phyloP scores from a whole-genome alignment of 768 basidiomycete genomes.

The Sistotremastrum niveocremeum region DNA sequence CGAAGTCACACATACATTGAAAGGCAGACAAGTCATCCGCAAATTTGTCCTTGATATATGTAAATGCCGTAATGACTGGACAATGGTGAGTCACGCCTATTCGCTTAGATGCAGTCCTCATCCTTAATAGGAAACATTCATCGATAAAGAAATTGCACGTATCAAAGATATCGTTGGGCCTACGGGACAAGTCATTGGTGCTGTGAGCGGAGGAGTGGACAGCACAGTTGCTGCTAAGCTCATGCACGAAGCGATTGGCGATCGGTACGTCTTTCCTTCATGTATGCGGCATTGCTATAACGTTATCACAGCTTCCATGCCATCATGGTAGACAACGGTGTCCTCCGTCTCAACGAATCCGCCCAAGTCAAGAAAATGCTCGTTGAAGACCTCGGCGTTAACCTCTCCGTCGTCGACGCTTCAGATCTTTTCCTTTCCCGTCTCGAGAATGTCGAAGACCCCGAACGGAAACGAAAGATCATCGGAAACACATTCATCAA shows the following conservation, averaged over 20 bases:
- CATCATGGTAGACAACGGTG: slow-evolving; percentile 99
- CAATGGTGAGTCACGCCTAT: slow-evolving; percentile 49
- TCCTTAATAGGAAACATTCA: slow-evolving; percentile 73
- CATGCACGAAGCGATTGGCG: slow-evolving; percentile 99
- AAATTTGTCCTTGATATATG: slow-evolving; percentile 80
- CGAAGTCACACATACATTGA: slow-evolving; percentile 89
- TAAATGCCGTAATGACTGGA: slow-evolving; percentile 73
- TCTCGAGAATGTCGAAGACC: slow-evolving; percentile 87
- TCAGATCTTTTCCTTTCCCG: slow-evolving; percentile 85
- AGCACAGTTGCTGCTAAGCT: slow-evolving; percentile 97
- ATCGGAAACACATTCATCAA: slow-evolving; percentile 99
- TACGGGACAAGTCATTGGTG: slow-evolving; percentile 93
- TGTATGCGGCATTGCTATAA: slow-evolving; percentile 1
- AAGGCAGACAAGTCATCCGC: slow-evolving; percentile 80
- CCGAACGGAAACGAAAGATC: slow-evolving; percentile 93
- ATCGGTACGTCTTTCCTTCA: slow-evolving; percentile 43
- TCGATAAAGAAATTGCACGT: slow-evolving; percentile 88
- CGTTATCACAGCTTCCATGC: slow-evolving; percentile 74
- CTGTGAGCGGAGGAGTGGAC: slow-evolving; percentile 95
- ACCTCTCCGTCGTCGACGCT: slow-evolving; percentile 90
- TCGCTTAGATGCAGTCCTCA: background rate
- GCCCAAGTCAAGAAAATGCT: slow-evolving; percentile 88
- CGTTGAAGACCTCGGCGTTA: slow-evolving; percentile 85
- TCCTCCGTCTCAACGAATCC: slow-evolving; percentile 84
- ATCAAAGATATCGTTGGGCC: slow-evolving; percentile 92